Evolutionary conservation across 805 yeast species (phyloP).

Genomic region (Ogataea glucozyma): DNA sequence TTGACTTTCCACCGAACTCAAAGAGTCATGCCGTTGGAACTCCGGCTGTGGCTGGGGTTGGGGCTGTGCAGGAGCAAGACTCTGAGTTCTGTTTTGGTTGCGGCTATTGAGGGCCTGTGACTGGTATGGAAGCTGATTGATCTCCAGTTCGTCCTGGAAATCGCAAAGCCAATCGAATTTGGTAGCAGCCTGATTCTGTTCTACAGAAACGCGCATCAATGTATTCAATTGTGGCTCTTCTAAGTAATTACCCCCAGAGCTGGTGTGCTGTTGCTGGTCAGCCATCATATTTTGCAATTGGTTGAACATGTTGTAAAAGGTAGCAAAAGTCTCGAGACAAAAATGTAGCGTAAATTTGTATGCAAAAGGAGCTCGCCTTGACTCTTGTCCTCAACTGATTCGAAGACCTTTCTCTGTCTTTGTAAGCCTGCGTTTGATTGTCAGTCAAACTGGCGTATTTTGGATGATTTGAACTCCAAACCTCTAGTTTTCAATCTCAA

Average conservation of each 20-base stretch:
- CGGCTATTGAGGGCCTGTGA: too few relatives aligned
- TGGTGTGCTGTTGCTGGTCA: constrained; percentile 1
- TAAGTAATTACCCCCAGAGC: background rate
- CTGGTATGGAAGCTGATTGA: constrained; percentile 7
- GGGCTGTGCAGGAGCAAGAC: too few relatives aligned
- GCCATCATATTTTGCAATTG: background rate
- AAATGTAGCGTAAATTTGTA: too few relatives aligned
- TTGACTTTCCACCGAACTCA: constrained; percentile 19
- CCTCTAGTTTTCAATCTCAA: too few relatives aligned
- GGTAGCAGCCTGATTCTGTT: background rate
- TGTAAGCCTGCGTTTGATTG: background rate
- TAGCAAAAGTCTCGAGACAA: background rate
- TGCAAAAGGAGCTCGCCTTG: too few relatives aligned
- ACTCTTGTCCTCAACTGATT: too few relatives aligned
- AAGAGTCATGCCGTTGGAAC: constrained; percentile 11
- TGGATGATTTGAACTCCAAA: too few relatives aligned
- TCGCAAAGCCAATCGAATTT: constrained; percentile 21
- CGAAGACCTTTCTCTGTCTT: too few relatives aligned
- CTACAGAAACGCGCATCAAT: background rate
- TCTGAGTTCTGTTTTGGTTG: too few relatives aligned
- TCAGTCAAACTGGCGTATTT: background rate
- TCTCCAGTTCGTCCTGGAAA: constrained; percentile 19
- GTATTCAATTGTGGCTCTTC: background rate
- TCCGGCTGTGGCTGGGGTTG: constrained; percentile 19
- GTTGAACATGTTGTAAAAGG: constrained; percentile 31